Percentiles rank a stretch among this genome's conserved stretches.
Evolutionary conservation across 2,329 filamentous ascomycete species (phyloP).

Genomic region (Zelopaecilomyces penicillatus): DNA sequence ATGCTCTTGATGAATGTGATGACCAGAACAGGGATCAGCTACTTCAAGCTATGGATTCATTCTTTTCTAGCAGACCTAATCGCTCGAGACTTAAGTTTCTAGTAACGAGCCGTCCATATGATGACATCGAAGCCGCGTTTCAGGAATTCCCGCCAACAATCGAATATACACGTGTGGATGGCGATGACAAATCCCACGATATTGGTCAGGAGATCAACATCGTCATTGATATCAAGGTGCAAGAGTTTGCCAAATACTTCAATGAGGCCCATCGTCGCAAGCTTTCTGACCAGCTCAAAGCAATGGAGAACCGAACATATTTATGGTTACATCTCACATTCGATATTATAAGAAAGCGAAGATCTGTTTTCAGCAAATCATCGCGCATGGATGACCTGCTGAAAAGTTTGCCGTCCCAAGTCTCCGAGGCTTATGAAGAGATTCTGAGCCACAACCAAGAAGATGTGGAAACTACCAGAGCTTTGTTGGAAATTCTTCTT

Average conservation of each 20-base stretch:
- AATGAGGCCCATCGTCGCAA: constrained; percentile 6
- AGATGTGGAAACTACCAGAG: neutral
- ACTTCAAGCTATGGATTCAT: constrained; percentile 8
- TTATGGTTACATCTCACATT: constrained; percentile 30
- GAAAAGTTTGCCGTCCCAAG: constrained; percentile 10
- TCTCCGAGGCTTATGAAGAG: constrained; percentile 18
- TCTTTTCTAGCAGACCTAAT: constrained; percentile 3
- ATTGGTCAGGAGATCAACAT: constrained; percentile 24
- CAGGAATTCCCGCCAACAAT: constrained; percentile 2
- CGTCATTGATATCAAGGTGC: constrained; percentile 18
- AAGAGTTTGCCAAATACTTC: constrained; percentile 12
- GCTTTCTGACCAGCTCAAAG: constrained; percentile 19
- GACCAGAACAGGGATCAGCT: constrained; percentile 8
- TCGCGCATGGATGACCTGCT: constrained; percentile 8
- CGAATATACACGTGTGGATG: constrained; percentile 16
- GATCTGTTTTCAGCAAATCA: constrained; percentile 7
- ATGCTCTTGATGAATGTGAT: constrained; percentile 26
- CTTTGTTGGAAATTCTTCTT: neutral
- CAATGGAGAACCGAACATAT: constrained; percentile 27
- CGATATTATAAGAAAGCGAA: constrained; percentile 17
- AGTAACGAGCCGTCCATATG: constrained; percentile 23
- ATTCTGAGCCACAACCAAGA: constrained; percentile 10
- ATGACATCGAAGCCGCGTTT: constrained; percentile 14
- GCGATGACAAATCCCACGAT: constrained; percentile 17
- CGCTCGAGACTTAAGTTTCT: constrained; percentile 21